Percentiles rank a stretch among this genome's conserved stretches.
Evolutionary conservation across 2,329 filamentous ascomycete species (phyloP).

Genomic region (Aspergillus eucalypticola): DNA sequence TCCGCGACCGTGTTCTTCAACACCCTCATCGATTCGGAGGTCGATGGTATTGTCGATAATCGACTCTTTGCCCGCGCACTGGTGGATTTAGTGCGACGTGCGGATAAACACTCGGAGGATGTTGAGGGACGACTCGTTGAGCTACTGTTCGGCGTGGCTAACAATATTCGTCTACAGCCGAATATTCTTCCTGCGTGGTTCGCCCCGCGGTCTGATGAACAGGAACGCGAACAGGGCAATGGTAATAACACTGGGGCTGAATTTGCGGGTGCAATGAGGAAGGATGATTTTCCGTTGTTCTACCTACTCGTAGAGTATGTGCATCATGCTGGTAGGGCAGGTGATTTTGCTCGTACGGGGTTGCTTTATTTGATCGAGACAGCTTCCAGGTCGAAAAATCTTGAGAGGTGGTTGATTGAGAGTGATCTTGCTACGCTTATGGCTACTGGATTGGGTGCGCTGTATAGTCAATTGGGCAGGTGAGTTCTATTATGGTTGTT

Average conservation of each 20-base stretch:
- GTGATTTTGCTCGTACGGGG: slow-evolving; percentile 93
- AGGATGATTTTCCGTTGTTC: slow-evolving; percentile 92
- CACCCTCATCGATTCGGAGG: slow-evolving; percentile 91
- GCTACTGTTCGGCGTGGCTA: slow-evolving; percentile 91
- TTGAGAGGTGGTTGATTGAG: slow-evolving; percentile 97
- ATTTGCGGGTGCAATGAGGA: slow-evolving; percentile 81
- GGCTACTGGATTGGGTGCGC: slow-evolving; percentile 88
- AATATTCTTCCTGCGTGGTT: slow-evolving; percentile 91
- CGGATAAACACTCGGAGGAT: slow-evolving; percentile 66
- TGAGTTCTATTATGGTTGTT: slow-evolving; percentile 27
- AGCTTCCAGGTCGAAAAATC: slow-evolving; percentile 73
- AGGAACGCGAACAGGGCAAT: slow-evolving; percentile 40
- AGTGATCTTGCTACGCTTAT: slow-evolving; percentile 95
- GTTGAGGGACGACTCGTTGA: slow-evolving; percentile 89
- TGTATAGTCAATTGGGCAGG: slow-evolving; percentile 68
- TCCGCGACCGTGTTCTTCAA: slow-evolving; percentile 86
- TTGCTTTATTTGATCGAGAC: slow-evolving; percentile 94
- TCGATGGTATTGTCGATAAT: slow-evolving; percentile 90
- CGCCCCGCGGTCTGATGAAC: slow-evolving; percentile 56
- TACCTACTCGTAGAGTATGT: slow-evolving; percentile 96
- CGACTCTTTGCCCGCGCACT: slow-evolving; percentile 81
- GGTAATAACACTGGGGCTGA: slow-evolving; percentile 56
- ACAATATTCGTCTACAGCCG: slow-evolving; percentile 89
- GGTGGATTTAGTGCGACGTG: slow-evolving; percentile 80
- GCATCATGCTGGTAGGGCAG: slow-evolving; percentile 89